Conservation (phyloP, 139 green algal species). For the Asterochloris sp. region DNA sequence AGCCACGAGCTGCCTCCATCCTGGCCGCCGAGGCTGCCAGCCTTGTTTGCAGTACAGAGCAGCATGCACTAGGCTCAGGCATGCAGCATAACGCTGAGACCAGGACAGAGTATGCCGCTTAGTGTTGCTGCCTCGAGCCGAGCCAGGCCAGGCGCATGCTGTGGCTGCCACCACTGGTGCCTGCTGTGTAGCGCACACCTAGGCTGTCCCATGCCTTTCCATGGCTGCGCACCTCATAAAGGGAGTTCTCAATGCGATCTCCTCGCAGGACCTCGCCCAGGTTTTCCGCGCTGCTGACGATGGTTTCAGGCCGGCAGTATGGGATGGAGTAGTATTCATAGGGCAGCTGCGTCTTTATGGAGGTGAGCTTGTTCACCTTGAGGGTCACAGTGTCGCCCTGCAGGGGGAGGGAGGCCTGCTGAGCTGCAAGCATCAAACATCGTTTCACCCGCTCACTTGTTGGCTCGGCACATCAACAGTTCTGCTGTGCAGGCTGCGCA, state of each 20-base stretch:
- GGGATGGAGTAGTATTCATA: conserved; percentile 98
- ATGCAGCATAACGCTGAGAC: no score
- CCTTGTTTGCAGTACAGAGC: no score
- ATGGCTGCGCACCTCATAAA: conserved; percentile 66
- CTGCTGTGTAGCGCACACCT: no score
- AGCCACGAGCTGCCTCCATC: no score
- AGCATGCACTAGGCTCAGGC: no score
- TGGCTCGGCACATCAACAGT: not conserved
- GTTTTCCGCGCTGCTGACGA: conserved; percentile 90
- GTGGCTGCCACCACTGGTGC: no score
- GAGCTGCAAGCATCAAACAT: not conserved
- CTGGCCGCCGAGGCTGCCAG: no score
- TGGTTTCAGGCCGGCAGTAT: conserved; percentile 91
- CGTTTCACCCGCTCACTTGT: not conserved
- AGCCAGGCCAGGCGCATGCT: no score
- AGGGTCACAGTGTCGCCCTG: conserved; percentile 83
- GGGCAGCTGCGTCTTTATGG: conserved; percentile 91
- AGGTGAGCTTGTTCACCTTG: conserved; percentile 97
- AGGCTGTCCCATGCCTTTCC: no score
- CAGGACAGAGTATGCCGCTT: no score
- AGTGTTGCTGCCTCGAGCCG: no score
- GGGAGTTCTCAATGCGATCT: conserved; percentile 96
- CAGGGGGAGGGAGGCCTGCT: not conserved
- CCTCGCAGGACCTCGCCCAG: conserved; percentile 96
- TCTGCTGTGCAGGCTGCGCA: not conserved